Percentiles rank a stretch among this genome's conserved stretches.
Conservation (phyloP, 345 rosid genomes). For the Laguncularia racemosa region DNA sequence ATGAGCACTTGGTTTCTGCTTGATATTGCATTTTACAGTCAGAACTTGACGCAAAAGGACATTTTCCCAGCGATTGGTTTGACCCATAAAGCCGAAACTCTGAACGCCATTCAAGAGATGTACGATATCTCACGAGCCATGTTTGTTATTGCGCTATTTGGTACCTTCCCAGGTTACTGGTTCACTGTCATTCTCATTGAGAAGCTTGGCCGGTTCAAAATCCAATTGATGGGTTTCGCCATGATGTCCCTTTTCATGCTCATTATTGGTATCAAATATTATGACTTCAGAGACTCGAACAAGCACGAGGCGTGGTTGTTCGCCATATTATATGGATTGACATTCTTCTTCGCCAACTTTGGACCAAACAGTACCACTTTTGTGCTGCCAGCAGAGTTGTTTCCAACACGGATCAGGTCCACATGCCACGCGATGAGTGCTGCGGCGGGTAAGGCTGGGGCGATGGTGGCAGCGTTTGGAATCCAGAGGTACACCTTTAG, state of each 20-base stretch:
- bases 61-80: slow-evolving; percentile 31
- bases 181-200: slow-evolving; percentile 39
- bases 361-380: slow-evolving; percentile 52
- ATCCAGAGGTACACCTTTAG: slow-evolving; percentile 30
- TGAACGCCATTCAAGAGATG: slow-evolving; percentile 36
- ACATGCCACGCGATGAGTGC: slow-evolving; percentile 48
- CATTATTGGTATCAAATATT: slow-evolving; percentile 23
- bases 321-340: slow-evolving; percentile 28
- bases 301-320: slow-evolving; percentile 14
- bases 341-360: slow-evolving; percentile 54
- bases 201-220: slow-evolving; percentile 29
- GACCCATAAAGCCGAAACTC: neutral
- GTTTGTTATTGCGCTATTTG: slow-evolving; percentile 32
- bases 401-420: slow-evolving; percentile 40
- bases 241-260: slow-evolving; percentile 47
- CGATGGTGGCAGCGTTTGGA: slow-evolving; percentile 33
- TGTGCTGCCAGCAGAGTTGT: slow-evolving; percentile 43
- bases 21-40: slow-evolving; percentile 49
- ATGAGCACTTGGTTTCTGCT: slow-evolving; percentile 42
- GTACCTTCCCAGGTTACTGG: slow-evolving; percentile 53
- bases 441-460: slow-evolving; percentile 48
- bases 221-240: slow-evolving; percentile 42
- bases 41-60: slow-evolving; percentile 42
- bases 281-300: slow-evolving; percentile 13
- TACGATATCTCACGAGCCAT: slow-evolving; percentile 35